phyloP scores from a whole-genome alignment of 75 land plant genomes.

The Pinus albicaulis region DNA sequence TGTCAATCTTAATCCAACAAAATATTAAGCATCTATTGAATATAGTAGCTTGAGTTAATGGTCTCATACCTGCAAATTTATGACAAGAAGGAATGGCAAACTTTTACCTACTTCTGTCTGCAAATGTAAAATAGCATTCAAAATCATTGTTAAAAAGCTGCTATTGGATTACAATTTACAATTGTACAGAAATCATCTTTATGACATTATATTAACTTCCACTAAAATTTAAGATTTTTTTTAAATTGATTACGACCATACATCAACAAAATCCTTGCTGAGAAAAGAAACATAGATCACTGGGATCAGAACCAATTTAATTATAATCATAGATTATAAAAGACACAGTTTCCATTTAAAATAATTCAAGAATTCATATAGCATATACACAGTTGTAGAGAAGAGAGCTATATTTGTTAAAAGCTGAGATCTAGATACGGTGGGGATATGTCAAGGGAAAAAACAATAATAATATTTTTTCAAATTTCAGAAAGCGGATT shows the following conservation, averaged over 20 bases:
- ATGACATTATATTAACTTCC: not conserved
- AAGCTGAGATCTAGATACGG: too few relatives aligned
- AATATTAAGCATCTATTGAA: not conserved
- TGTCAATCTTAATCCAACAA: not conserved
- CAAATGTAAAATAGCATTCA: slow-evolving; percentile 14
- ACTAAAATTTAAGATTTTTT: not conserved
- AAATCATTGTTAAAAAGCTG: not conserved
- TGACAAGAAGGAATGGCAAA: slow-evolving; percentile 76
- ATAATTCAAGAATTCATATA: not conserved
- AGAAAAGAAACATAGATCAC: not conserved
- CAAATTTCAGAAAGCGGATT: too few relatives aligned
- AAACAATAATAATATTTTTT: too few relatives aligned
- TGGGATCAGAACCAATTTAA: not conserved
- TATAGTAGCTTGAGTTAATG: not conserved
- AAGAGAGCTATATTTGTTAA: too few relatives aligned
- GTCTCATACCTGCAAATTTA: slow-evolving; percentile 83
- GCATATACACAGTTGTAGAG: too few relatives aligned
- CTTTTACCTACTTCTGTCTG: slow-evolving; percentile 77
- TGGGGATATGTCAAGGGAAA: too few relatives aligned
- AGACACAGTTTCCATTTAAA: not conserved
- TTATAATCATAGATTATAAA: not conserved
- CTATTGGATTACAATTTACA: not conserved
- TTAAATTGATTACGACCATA: not conserved
- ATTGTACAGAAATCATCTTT: not conserved
- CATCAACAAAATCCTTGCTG: not conserved